phyloP scores from a whole-genome alignment of 2,329 filamentous ascomycete species.

The Arthroderma sp. region DNA sequence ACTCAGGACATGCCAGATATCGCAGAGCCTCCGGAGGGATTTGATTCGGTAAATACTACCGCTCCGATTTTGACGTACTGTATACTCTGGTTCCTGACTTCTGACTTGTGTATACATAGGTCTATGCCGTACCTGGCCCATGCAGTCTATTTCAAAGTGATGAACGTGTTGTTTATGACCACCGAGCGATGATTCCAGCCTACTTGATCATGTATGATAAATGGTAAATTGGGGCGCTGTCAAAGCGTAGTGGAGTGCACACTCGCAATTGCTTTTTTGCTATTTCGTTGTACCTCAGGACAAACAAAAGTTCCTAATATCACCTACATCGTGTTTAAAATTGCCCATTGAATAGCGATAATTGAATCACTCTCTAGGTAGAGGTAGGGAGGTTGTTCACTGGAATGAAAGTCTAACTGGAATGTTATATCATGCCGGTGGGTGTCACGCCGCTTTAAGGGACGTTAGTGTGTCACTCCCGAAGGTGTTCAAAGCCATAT shows the following conservation, averaged over 20 bases:
- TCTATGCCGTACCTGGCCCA: slow-evolving; percentile 2
- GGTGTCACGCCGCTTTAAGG: background rate
- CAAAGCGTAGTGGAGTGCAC: too few relatives aligned
- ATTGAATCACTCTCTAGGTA: background rate
- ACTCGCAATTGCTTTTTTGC: too few relatives aligned
- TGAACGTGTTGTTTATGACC: slow-evolving; percentile 5
- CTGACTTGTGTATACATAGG: background rate
- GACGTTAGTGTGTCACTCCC: too few relatives aligned
- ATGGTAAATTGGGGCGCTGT: too few relatives aligned
- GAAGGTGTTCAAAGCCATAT: too few relatives aligned
- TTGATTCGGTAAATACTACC: slow-evolving; percentile 2
- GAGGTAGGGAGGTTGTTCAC: background rate
- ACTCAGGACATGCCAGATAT: background rate
- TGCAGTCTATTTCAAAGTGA: slow-evolving; percentile 3
- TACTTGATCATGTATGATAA: slow-evolving; percentile 3
- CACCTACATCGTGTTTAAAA: background rate
- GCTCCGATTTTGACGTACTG: background rate
- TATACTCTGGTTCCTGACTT: too few relatives aligned
- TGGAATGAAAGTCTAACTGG: background rate
- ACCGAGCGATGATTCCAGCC: slow-evolving; percentile 4
- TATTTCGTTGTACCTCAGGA: too few relatives aligned
- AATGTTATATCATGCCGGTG: background rate
- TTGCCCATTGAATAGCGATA: background rate
- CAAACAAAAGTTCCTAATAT: too few relatives aligned
- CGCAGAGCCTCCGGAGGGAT: background rate